These are phyloP conservation scores for Xylaria bambusicola DNA, from an alignment of 495 filamentous ascomycete genomes.

Conservation along the genomic window DNA sequence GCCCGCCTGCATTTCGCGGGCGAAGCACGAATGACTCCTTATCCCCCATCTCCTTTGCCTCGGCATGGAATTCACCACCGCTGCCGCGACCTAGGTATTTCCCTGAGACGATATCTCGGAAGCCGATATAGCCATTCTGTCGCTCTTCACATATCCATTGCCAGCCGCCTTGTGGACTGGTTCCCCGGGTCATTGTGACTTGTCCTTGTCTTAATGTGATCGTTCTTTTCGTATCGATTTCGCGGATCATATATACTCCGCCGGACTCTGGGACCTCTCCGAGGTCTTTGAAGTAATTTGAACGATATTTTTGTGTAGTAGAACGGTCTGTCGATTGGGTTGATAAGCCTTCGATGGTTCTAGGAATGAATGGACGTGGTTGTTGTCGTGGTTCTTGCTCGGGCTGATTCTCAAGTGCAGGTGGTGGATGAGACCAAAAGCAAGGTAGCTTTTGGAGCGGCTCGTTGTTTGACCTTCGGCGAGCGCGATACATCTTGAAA, in stretches of 20 bases:
- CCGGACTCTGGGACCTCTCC: background rate
- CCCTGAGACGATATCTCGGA: background rate
- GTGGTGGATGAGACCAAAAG: too few species aligned
- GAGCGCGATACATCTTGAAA: too few species aligned
- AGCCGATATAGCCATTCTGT: background rate
- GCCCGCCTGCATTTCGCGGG: background rate
- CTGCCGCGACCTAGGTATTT: background rate
- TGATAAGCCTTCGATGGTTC: too few species aligned
- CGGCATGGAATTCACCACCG: background rate
- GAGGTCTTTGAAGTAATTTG: background rate
- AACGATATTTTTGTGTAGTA: too few species aligned
- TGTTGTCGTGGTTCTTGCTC: too few species aligned
- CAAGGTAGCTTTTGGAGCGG: too few species aligned
- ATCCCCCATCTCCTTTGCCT: background rate
- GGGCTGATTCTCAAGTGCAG: too few species aligned
- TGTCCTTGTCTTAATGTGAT: background rate
- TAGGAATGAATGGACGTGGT: too few species aligned
- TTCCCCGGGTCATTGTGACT: background rate
- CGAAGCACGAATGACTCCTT: background rate
- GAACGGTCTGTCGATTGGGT: too few species aligned
- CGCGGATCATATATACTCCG: background rate
- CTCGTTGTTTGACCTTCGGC: too few species aligned
- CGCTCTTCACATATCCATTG: background rate
- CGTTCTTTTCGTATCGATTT: background rate
- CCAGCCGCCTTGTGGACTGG: background rate